phyloP scores from a whole-genome alignment of 108 stramenopile species.

The Skeletonema marinoi region DNA sequence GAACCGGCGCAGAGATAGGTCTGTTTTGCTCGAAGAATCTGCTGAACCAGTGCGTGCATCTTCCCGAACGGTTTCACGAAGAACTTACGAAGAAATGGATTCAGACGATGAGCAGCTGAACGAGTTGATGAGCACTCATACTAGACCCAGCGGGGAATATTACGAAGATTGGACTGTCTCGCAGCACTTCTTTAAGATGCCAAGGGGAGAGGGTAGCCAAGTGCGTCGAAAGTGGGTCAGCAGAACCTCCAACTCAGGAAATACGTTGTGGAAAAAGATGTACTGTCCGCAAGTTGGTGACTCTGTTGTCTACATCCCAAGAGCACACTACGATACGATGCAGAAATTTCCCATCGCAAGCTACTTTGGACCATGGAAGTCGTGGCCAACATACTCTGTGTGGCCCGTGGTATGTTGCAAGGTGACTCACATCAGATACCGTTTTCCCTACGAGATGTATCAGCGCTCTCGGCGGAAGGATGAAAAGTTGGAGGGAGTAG shows the following conservation, averaged over 20 bases:
- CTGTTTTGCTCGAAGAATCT: slow-evolving; percentile 7
- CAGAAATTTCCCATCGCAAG: slow-evolving; percentile 58
- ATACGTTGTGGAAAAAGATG: slow-evolving; percentile 58
- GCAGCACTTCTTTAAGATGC: slow-evolving; percentile 70
- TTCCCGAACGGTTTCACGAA: slow-evolving; percentile 24
- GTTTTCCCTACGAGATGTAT: slow-evolving; percentile 82
- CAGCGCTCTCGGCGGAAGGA: slow-evolving; percentile 34
- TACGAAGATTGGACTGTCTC: slow-evolving; percentile 58
- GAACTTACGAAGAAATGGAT: slow-evolving; percentile 31
- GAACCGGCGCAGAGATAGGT: slow-evolving; percentile 20
- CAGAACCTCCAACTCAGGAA: slow-evolving; percentile 57
- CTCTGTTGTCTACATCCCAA: slow-evolving; percentile 85
- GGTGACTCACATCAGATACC: slow-evolving; percentile 69
- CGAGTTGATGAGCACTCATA: slow-evolving; percentile 73
- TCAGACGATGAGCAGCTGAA: slow-evolving; percentile 61
- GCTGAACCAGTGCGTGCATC: slow-evolving; percentile 41
- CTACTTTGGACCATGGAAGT: slow-evolving; percentile 73
- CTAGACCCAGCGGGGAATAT: slow-evolving; percentile 69
- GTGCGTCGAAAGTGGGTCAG: slow-evolving; percentile 67
- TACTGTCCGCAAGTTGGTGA: slow-evolving; percentile 89
- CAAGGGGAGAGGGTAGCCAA: slow-evolving; percentile 15
- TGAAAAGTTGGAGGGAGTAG: slow-evolving; percentile 56
- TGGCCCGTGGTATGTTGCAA: slow-evolving; percentile 85
- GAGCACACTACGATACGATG: slow-evolving; percentile 76
- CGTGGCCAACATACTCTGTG: slow-evolving; percentile 63